phyloP scores from a whole-genome alignment of 2,329 filamentous ascomycete genomes.

The Aspergillus ochraceoroseus region DNA sequence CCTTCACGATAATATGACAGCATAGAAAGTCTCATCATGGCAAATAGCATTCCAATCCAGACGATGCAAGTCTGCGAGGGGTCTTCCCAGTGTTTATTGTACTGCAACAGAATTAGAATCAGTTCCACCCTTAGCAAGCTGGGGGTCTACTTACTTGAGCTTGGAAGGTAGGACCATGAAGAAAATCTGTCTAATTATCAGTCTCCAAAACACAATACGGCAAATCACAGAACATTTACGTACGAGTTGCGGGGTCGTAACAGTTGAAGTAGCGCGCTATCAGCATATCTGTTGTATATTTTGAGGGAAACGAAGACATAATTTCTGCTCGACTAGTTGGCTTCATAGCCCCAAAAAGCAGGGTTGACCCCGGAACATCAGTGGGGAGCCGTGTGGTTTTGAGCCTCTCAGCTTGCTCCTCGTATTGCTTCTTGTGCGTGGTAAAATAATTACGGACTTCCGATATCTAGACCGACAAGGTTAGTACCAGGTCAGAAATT shows the following conservation, averaged over 20 bases:
- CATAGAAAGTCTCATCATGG: constrained; percentile 61
- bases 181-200: constrained; percentile 51
- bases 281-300: constrained; percentile 75
- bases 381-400: constrained; percentile 58
- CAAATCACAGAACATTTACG: constrained; percentile 32
- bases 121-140: not conserved
- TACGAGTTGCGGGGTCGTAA: constrained; percentile 58
- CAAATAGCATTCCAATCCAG: constrained; percentile 59
- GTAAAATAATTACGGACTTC: constrained; percentile 91
- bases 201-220: not conserved
- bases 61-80: constrained; percentile 54
- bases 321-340: constrained; percentile 71
- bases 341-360: constrained; percentile 69
- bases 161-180: constrained; percentile 81
- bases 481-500: constrained; percentile 10
- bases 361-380: constrained; percentile 61
- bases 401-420: constrained; percentile 73
- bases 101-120: constrained; percentile 38
- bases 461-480: constrained; percentile 56
- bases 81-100: constrained; percentile 59
- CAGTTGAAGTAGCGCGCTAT: constrained; percentile 90
- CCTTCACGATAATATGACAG: constrained; percentile 58
- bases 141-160: constrained; percentile 51
- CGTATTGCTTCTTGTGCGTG: constrained; percentile 81
- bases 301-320: constrained; percentile 71